These are phyloP conservation scores for Euphorbia celastroides DNA, from an alignment of 441 rosid genomes.

Conservation along the genomic window DNA sequence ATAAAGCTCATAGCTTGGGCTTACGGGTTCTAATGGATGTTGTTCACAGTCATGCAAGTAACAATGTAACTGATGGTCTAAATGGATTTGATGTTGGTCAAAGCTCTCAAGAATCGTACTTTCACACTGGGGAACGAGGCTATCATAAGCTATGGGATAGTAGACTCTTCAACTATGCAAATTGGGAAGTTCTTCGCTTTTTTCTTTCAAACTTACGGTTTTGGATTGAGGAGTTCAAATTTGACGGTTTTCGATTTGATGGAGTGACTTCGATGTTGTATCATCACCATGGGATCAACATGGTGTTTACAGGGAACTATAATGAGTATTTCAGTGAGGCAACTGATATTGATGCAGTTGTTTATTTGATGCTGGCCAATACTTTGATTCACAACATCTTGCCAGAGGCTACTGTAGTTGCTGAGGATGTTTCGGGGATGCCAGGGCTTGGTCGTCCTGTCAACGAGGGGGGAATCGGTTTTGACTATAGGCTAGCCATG, in stretches of 20 bases:
- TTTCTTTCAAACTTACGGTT: slow-evolving; percentile 74
- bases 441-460: slow-evolving; percentile 74
- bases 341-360: slow-evolving; percentile 77
- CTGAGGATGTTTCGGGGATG: slow-evolving; percentile 91
- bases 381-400: slow-evolving; percentile 53
- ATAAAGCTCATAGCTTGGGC: slow-evolving; percentile 83
- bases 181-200: slow-evolving; percentile 90
- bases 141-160: slow-evolving; percentile 83
- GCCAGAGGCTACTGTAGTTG: slow-evolving; percentile 70
- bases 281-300: slow-evolving; percentile 77
- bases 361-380: slow-evolving; percentile 77
- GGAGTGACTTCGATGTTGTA: slow-evolving; percentile 85
- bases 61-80: slow-evolving; percentile 73
- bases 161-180: slow-evolving; percentile 72
- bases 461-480: slow-evolving; percentile 61
- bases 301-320: slow-evolving; percentile 62
- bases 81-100: slow-evolving; percentile 88
- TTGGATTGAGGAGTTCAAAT: slow-evolving; percentile 81
- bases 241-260: slow-evolving; percentile 83
- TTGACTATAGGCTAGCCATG: slow-evolving; percentile 80
- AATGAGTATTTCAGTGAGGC: slow-evolving; percentile 68
- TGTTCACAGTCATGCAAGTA: slow-evolving; percentile 82
- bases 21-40: slow-evolving; percentile 69
- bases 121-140: slow-evolving; percentile 69
- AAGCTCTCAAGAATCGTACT: slow-evolving; percentile 65